Percentiles rank a stretch among this genome's conserved stretches.
phyloP scores from a whole-genome alignment of 495 filamentous ascomycete genomes.

The Xylaria curta region DNA sequence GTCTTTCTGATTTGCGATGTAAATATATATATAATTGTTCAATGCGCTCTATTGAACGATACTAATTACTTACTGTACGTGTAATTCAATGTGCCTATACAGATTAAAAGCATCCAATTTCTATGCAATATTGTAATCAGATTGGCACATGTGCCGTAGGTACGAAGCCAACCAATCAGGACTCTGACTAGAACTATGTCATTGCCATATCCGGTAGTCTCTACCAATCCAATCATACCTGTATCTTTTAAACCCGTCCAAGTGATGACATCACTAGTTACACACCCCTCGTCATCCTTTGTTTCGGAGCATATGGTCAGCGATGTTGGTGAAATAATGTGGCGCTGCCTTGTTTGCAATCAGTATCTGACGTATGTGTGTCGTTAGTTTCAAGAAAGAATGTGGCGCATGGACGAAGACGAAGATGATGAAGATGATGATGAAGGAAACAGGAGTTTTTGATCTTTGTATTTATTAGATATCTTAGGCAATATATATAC shows the following conservation, averaged over 20 bases:
- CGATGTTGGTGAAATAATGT: neutral
- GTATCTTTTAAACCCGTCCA: neutral
- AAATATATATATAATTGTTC: too few relatives aligned
- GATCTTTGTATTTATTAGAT: neutral
- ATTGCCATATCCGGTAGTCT: neutral
- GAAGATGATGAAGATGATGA: neutral
- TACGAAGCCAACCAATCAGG: neutral
- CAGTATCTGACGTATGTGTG: conserved; percentile 18
- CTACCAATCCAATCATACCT: neutral
- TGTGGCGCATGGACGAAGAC: neutral
- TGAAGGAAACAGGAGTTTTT: neutral
- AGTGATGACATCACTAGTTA: conserved; percentile 17
- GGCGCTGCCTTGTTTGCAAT: conserved; percentile 4
- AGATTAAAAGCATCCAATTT: too few relatives aligned
- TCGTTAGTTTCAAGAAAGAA: neutral
- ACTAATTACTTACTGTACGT: too few relatives aligned
- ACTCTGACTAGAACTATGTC: neutral
- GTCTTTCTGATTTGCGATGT: too few relatives aligned
- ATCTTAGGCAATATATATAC: neutral
- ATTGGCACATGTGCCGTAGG: too few relatives aligned
- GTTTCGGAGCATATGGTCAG: conserved; percentile 2
- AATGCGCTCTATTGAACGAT: too few relatives aligned
- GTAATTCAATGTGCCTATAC: too few relatives aligned
- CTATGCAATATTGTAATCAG: too few relatives aligned
- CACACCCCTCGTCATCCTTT: conserved; percentile 17